phyloP scores from a whole-genome alignment of 2,329 filamentous ascomycete genomes.

The Elsinoe australis region DNA sequence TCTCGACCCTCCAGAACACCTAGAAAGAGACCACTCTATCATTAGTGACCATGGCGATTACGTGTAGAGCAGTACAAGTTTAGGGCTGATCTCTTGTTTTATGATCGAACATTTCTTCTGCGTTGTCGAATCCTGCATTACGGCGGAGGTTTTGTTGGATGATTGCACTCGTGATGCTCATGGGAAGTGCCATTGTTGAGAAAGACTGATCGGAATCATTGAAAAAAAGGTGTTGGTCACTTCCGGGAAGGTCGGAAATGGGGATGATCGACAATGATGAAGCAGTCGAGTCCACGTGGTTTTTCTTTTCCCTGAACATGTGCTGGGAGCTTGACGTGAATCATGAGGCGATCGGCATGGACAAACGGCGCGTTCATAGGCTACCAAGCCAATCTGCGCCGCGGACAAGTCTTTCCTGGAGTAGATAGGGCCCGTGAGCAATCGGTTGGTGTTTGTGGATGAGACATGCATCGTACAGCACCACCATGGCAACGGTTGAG shows the following conservation, averaged over 20 bases:
- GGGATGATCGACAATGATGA: constrained; percentile 7
- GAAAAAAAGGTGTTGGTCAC: neutral
- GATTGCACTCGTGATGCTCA: too few relatives aligned
- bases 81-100: neutral
- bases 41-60: neutral
- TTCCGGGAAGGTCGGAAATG: constrained; percentile 8
- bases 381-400: neutral
- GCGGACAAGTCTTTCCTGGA: neutral
- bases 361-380: too few relatives aligned
- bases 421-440: too few relatives aligned
- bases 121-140: too few relatives aligned
- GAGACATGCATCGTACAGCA: too few relatives aligned
- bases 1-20: neutral
- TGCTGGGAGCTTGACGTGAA: constrained; percentile 9
- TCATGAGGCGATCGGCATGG: neutral
- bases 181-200: too few relatives aligned
- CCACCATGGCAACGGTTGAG: too few relatives aligned
- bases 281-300: constrained; percentile 11
- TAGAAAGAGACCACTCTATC: neutral
- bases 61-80: neutral
- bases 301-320: neutral
- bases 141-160: too few relatives aligned
- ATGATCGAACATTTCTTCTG: too few relatives aligned
- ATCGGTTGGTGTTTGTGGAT: too few relatives aligned
- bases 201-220: too few relatives aligned